Base-by-base conservation (phyloP, 2,329 filamentous ascomycete genomes). In the Arthrobotrys sinensis region DNA sequence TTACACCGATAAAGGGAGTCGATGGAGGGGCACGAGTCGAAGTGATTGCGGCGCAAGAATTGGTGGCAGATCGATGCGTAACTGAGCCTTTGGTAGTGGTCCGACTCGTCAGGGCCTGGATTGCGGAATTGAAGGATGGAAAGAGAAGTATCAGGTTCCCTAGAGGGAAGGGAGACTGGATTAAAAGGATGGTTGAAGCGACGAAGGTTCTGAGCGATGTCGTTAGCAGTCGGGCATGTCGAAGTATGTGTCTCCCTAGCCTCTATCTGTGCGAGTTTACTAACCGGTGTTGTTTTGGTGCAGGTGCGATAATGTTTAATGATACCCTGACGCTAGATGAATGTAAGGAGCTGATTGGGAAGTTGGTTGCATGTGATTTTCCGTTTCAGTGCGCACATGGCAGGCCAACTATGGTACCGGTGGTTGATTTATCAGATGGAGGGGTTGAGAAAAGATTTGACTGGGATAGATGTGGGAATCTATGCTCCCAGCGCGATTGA, bases 341-440 rank as follows among this genome's bases (percentile, higher is more conserved):
- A 80, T 95, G 93, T 80, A 80, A 84, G 8, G 82, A 83, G 0
- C 83, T 96, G 38, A 83, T 95, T 0, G 77, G 68, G 1, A 86
- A 86, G 2, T 84, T 96, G n/a, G 87, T 88, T 0, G 82, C 81
- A 0, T 94, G 91, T 80, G 87, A 86, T 0, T 93, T 95, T 79
- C 93, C 93, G 0, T 96, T 96, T 80, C 91, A 93, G 82, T 96
- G 93, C 84, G 93, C 93, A 0, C 93, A 96, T 85, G 93, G 93
- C 0, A 86, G 90, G 66, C 90, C 90, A 0, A 90, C 88, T 38
- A 88, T 92, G 87, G 87, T 88, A 4, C 90, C 90, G 1, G 77
- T 92, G n/a, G 83, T 90, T 3, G 87, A 89, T 77, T 76, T 90
- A 34, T 86, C 86, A 0, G 52, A 40, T 4, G 69, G 48, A 12